Conservation (phyloP, 2,329 filamentous ascomycete genomes). For the Neodidymelliopsis sp. region DNA sequence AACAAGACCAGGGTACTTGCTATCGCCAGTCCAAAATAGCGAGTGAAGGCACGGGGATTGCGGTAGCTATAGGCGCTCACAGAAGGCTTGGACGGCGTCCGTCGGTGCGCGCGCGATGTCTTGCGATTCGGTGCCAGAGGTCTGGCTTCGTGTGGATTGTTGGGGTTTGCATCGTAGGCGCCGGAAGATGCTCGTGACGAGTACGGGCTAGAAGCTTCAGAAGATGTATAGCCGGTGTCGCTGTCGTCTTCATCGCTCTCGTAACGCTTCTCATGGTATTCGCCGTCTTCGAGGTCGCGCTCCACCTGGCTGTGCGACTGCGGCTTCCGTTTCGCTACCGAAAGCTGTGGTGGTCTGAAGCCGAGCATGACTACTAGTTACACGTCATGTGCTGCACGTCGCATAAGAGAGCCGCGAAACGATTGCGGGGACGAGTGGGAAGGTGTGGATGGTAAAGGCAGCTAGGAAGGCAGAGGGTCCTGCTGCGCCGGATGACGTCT, state of each 20-base stretch:
- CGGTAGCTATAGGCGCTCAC: slow-evolving; percentile 61
- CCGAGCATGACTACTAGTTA: slow-evolving; percentile 37
- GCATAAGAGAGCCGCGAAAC: not conserved
- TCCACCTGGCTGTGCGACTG: slow-evolving; percentile 43
- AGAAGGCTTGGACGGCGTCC: slow-evolving; percentile 33
- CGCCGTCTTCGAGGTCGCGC: slow-evolving; percentile 43
- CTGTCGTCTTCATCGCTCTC: slow-evolving; percentile 46
- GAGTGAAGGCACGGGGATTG: slow-evolving; percentile 74
- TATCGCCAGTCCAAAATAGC: slow-evolving; percentile 78
- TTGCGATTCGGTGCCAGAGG: slow-evolving; percentile 28
- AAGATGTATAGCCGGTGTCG: slow-evolving; percentile 42
- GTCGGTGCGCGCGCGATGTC: slow-evolving; percentile 22
- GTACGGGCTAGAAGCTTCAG: slow-evolving; percentile 54
- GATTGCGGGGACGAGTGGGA: not conserved
- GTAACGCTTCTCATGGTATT: slow-evolving; percentile 51
- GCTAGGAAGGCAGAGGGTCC: slow-evolving; percentile 8
- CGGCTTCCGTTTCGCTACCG: slow-evolving; percentile 48
- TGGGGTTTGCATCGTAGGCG: slow-evolving; percentile 41
- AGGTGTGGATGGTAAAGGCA: not conserved
- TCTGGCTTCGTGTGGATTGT: slow-evolving; percentile 26
- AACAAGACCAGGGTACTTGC: slow-evolving; percentile 76
- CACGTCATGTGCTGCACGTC: slow-evolving; percentile 2
- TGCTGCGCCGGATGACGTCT: not conserved
- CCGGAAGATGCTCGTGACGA: slow-evolving; percentile 61
- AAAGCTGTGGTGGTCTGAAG: slow-evolving; percentile 44